Base-by-base conservation (phyloP, 208 protist species). In the Novymonas esmeraldas region DNA sequence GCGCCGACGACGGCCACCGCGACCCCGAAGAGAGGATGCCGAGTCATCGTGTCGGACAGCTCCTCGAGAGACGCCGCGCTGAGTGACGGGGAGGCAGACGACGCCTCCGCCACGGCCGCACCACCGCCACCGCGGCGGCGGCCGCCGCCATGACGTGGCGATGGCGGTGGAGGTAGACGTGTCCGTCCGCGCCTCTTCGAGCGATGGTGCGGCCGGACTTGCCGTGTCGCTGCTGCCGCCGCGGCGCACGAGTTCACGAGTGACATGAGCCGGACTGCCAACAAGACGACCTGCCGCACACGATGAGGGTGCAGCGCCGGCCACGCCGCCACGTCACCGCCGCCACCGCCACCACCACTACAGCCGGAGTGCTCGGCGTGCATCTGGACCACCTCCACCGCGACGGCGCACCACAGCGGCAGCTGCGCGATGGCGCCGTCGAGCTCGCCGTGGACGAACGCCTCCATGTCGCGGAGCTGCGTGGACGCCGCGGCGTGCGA, bases 21-120 rank as follows among this genome's bases (percentile, higher is more conserved):
- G 14, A 76, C 58, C 22, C 81, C 81, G 52, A 87, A 83, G 18
- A 83, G 61, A 18, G 77, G 81, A 39, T 78, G 70, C 14, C 41
- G 51, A 49, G 56, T 18, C 54, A 87, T 73, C 42, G 61, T 64
- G 22, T 22, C 9, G 9, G 49, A 51, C 33, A 79, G 29, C 20
- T 41, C 24, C 11, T 31, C 13, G 18, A 57, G 22, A 3, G 16
- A 36, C 20, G 45, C 31, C n/a, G 50, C 54, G 33, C 41, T 34
- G 57, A 57, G 13, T 16, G 31, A 14, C 9, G 20, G 16, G 14
- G 52, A 11, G 13, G 14, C 39, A 29, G 36, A 20, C 16, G 56
- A 29, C 18, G 34, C 13, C 36, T 9, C n/a, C n/a, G 36, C 31
- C 11, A 24, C 39, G 36, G 29, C 52, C 11, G 26, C 56, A n/a